A percentile compares a stretch with the other conserved stretches of the same genome.
Evolutionary conservation across 176 grass and related monocot genomes (phyloP).

Genomic region (Triticum monococcum): DNA sequence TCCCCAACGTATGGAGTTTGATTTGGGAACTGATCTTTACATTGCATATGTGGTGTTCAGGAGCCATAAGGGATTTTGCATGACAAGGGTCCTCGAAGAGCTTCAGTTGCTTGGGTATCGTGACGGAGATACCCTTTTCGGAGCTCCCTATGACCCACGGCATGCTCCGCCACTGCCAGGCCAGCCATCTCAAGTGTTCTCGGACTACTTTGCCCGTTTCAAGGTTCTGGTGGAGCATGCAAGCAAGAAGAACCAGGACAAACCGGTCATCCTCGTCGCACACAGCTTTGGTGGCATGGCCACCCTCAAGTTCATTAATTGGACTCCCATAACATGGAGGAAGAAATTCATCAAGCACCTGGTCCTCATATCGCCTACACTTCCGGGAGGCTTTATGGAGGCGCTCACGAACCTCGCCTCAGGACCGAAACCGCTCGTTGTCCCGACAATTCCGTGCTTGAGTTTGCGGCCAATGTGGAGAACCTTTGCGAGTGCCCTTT

Average conservation of each 20-base stretch:
- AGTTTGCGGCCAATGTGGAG: background rate
- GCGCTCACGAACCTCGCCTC: background rate
- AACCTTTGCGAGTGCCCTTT: background rate
- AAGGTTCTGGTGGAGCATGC: background rate
- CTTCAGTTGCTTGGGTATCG: background rate
- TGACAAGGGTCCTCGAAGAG: background rate
- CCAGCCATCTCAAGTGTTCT: background rate
- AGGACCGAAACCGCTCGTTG: background rate
- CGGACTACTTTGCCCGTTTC: background rate
- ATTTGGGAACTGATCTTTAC: background rate
- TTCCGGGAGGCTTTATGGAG: background rate
- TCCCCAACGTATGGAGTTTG: too few species aligned
- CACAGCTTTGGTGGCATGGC: background rate
- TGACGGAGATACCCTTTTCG: background rate
- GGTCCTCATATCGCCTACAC: background rate
- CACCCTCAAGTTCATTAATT: background rate
- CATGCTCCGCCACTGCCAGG: background rate
- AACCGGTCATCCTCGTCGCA: background rate
- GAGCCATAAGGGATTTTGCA: background rate
- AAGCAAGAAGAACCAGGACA: background rate
- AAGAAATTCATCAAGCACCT: background rate
- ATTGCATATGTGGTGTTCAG: background rate
- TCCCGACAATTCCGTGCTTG: background rate
- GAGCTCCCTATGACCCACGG: background rate
- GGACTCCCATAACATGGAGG: background rate